Base-by-base conservation (phyloP, 2,329 filamentous ascomycete species). In the Ophiobolus disseminans region DNA sequence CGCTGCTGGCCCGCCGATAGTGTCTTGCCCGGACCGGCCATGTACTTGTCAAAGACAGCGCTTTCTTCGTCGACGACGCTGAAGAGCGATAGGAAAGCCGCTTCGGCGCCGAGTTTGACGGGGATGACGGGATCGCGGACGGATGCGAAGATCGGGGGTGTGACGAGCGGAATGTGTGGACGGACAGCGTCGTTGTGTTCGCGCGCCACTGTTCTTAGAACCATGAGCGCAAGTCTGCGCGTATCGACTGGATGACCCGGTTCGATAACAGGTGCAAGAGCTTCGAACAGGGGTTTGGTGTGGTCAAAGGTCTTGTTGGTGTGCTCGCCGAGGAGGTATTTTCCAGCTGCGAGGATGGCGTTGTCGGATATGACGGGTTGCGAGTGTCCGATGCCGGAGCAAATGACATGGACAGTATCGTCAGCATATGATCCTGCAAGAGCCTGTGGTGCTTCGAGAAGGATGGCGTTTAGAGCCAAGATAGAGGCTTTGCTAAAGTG, bases 51-150 rank as follows among this genome's bases (percentile, higher is more conserved):
- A 71, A 97, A 97, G 16, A 97, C 85, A 55, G 84, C 86, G 50
- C 80, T 82, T 68, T 97, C 94, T 55, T 92, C 88, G 35, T 96
- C 90, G 1, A 92, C 90, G 1, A 97, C 92, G 34, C 85, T 86
- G 77, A 99, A 97, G 4, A 97, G 81, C 40, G 91, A 85, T 45
- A 99, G 82, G 74, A 99, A 97, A 0, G 93, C 91, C 10, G 92
- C 93, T 76, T 99, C 94, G 1, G 94, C 93, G 0, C 93, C 88
- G 21, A 99, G 81, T 75, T 99, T 99, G 68, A 99, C 88, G 0
- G 95, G 95, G 55, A 99, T 97, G 5, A 97, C 86, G 8, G 86
- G 81, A 72, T 99, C 94, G 49, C 95, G 86, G 21, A 99, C 94
- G 43, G 89, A 89, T 32, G 89, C 86, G 72, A 99, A 99, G 35